Conservation (phyloP, 192 early-diverging fungal species). For the Oehlia diaphana region DNA sequence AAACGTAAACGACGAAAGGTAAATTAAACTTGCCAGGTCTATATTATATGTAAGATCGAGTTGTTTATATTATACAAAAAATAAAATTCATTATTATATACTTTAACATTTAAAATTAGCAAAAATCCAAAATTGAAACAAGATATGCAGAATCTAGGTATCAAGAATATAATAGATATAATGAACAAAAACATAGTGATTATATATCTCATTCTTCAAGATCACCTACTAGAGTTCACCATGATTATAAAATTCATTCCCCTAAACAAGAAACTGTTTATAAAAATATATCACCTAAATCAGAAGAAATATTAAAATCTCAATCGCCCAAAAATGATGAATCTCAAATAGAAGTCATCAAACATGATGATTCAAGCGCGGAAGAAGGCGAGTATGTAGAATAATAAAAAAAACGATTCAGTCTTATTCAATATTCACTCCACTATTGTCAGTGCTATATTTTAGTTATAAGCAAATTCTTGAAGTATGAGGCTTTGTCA, state of each 20-base stretch:
- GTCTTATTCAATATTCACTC: slow-evolving; percentile 9
- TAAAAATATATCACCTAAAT: slow-evolving; percentile 10
- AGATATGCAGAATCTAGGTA: slow-evolving; percentile 16
- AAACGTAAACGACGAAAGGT: slow-evolving; percentile 39
- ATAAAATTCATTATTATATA: too few species aligned
- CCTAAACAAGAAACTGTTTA: not conserved
- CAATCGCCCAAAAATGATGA: not conserved
- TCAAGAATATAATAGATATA: slow-evolving; percentile 16
- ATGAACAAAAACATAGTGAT: slow-evolving; percentile 1
- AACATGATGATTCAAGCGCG: slow-evolving; percentile 30
- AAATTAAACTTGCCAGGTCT: not conserved
- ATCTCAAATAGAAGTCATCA: slow-evolving; percentile 6
- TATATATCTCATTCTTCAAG: slow-evolving; percentile 7
- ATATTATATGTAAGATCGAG: not conserved
- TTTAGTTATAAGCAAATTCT: slow-evolving; percentile 14
- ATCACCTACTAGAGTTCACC: not conserved
- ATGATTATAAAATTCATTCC: slow-evolving; percentile 6
- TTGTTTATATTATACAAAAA: too few species aligned
- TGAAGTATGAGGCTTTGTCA: slow-evolving; percentile 11
- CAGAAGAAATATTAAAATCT: slow-evolving; percentile 2
- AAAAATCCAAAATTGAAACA: not conserved
- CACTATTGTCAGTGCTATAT: slow-evolving; percentile 25
- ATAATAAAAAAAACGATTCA: slow-evolving; percentile 6
- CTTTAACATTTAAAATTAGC: not conserved
- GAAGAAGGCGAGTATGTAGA: slow-evolving; percentile 34